Conservation (phyloP, 2,329 filamentous ascomycete species). For the Diaporthe sp. region DNA sequence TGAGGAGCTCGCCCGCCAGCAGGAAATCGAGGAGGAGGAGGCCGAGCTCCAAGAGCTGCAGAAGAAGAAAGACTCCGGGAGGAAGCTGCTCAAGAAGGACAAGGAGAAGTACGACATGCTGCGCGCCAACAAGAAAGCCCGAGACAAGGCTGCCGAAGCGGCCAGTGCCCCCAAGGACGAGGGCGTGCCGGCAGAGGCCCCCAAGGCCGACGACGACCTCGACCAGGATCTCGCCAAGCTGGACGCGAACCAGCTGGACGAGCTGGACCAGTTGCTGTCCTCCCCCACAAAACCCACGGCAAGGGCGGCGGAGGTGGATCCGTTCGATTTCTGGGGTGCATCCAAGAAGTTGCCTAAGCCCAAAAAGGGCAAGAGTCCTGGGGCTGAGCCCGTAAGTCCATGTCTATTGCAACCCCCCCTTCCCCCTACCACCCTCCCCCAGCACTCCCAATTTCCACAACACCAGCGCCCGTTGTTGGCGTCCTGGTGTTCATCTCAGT, state of each 20-base stretch:
- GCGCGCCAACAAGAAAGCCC: slow-evolving; percentile 38
- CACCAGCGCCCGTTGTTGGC: slow-evolving; percentile 32
- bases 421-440: slow-evolving; percentile 44
- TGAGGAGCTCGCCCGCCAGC: slow-evolving; percentile 37
- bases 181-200: slow-evolving; percentile 48
- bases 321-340: slow-evolving; percentile 72
- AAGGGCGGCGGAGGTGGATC: slow-evolving; percentile 51
- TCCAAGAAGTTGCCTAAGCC: slow-evolving; percentile 58
- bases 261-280: slow-evolving; percentile 48
- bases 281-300: slow-evolving; percentile 28
- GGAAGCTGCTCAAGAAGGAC: slow-evolving; percentile 39
- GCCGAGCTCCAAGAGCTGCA: slow-evolving; percentile 46
- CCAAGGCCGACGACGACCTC: slow-evolving; percentile 39
- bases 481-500: slow-evolving; percentile 34
- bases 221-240: slow-evolving; percentile 45
- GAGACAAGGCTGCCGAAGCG: slow-evolving; percentile 36
- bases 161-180: slow-evolving; percentile 62
- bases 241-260: slow-evolving; percentile 44
- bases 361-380: slow-evolving; percentile 56
- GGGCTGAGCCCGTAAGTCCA: slow-evolving; percentile 48
- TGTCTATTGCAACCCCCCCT: slow-evolving; percentile 33
- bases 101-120: slow-evolving; percentile 39
- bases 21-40: slow-evolving; percentile 40
- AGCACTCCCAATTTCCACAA: slow-evolving; percentile 35
- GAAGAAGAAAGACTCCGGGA: slow-evolving; percentile 42